Evolutionary conservation across 805 yeast species (phyloP).

Genomic region (Wickerhamomyces queroliae): DNA sequence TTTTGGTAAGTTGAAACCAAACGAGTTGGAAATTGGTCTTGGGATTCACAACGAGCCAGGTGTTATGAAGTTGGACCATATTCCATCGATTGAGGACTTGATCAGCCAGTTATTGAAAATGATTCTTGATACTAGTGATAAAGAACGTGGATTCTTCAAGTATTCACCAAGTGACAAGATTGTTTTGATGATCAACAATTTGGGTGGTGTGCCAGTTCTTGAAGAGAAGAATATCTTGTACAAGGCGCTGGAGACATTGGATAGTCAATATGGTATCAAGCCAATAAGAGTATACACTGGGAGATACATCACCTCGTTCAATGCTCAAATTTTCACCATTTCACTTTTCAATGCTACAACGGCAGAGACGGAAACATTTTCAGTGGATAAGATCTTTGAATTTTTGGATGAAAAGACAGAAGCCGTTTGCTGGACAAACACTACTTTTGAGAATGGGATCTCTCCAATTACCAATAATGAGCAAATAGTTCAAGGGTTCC

Average conservation of each 20-base stretch:
- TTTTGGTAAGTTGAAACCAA: neutral
- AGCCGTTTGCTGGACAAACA: neutral
- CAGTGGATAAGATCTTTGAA: neutral
- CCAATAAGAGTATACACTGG: neutral
- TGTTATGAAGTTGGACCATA: neutral
- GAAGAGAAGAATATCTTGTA: neutral
- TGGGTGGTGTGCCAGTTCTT: slow-evolving; percentile 1
- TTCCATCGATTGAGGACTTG: neutral
- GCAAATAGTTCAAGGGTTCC: neutral
- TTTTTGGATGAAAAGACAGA: neutral
- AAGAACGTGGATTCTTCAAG: slow-evolving; percentile 1
- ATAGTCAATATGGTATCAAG: neutral
- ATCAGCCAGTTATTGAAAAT: neutral
- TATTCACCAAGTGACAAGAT: neutral
- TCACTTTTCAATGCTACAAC: neutral
- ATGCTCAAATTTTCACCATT: slow-evolving; percentile 1
- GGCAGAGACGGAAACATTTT: neutral
- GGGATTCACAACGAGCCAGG: neutral
- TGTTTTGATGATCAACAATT: neutral
- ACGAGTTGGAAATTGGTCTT: neutral
- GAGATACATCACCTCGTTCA: neutral
- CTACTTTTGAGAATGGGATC: neutral
- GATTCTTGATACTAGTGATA: neutral
- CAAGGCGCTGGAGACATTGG: neutral
- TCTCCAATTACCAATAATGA: neutral